A percentile compares a stretch with the other conserved stretches of the same genome.
phyloP scores from a whole-genome alignment of 2,329 filamentous ascomycete species.

The Aspergillus ochraceus region DNA sequence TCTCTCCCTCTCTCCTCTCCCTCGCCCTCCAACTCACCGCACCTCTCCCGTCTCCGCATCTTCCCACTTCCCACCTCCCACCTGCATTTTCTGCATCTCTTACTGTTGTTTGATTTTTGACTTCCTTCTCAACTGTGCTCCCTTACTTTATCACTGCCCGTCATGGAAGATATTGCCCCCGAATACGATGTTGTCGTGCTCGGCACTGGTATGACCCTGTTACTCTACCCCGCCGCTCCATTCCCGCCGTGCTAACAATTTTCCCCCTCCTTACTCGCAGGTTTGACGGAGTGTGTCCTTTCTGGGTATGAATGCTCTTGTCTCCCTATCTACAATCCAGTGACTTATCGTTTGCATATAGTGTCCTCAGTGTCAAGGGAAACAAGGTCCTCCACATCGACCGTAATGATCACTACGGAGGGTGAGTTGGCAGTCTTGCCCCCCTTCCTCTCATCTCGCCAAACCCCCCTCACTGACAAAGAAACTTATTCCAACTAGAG shows the following conservation, averaged over 20 bases:
- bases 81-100: slow-evolving; percentile 1
- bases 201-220: slow-evolving; percentile 74
- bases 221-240: slow-evolving; percentile 39
- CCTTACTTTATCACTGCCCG: slow-evolving; percentile 28
- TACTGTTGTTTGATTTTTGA: slow-evolving; percentile 7
- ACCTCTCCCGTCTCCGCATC: slow-evolving; percentile 17
- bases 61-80: slow-evolving; percentile 11
- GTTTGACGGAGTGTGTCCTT: slow-evolving; percentile 97
- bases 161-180: slow-evolving; percentile 96
- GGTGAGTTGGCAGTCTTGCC: slow-evolving; percentile 58
- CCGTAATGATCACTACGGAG: slow-evolving; percentile 97
- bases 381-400: slow-evolving; percentile 99
- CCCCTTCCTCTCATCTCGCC: slow-evolving; percentile 17
- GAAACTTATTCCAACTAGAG: slow-evolving; percentile 53
- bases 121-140: slow-evolving; percentile 19
- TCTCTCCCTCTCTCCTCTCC: not conserved
- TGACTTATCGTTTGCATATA: slow-evolving; percentile 38
- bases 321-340: slow-evolving; percentile 11
- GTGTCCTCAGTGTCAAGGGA: slow-evolving; percentile 95
- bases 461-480: slow-evolving; percentile 28
- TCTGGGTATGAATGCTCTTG: slow-evolving; percentile 68
- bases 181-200: slow-evolving; percentile 99
- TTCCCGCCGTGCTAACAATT: slow-evolving; percentile 29
- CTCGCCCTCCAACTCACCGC: slow-evolving; percentile 8
- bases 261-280: slow-evolving; percentile 48